Base-by-base conservation (phyloP, 1,139 yeast genomes). In the Saccharomyces hybrid region DNA sequence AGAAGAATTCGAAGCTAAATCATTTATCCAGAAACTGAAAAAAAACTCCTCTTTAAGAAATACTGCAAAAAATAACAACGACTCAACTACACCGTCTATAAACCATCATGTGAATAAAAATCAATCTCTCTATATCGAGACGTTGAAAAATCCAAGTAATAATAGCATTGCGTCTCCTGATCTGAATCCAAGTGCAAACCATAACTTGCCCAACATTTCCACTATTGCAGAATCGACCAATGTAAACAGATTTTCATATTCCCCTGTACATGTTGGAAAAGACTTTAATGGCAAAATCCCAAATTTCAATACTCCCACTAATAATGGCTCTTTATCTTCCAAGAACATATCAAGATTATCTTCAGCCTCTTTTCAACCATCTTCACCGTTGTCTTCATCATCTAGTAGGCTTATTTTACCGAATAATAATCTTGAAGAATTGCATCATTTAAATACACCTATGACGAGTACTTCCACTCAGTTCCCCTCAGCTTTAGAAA, bases 401-500 rank as follows among this genome's bases (percentile, higher is more conserved):
- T 38, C 44, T 3, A 16, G 12, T 16, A 38, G 12, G 26, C 44
- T 38, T 38, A 38, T 38, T 38, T 38, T 38, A 19, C 44, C n/a
- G n/a, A 38, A 38, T 2, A 29, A 16, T 14, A 11, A n/a, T 3
- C 26, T 26, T 7, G 47, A 49, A 9, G 49, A 26, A 9, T 11
- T 12, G 9, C 14, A 4, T 12, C 26, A 28, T 34, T 27, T 44
- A 4, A 44, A 34, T 8, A 26, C 26, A 5, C 42, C 51, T 24
- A 24, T 49, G 11, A 16, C 46, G 6, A 47, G 31, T 24, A 34
- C 55, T 11, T 44, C 53, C 3, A 38, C 52, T 16, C 56, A 57
- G 27, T 59, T 64, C 27, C 67, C 67, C n/a, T 51, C 53, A 6
- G 60, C 65, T 2, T 55, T 64, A 28, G 61, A 62, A 21, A 62